Evolutionary conservation across 257 asterid genomes (phyloP).

Genomic region (Solanum okadae): DNA sequence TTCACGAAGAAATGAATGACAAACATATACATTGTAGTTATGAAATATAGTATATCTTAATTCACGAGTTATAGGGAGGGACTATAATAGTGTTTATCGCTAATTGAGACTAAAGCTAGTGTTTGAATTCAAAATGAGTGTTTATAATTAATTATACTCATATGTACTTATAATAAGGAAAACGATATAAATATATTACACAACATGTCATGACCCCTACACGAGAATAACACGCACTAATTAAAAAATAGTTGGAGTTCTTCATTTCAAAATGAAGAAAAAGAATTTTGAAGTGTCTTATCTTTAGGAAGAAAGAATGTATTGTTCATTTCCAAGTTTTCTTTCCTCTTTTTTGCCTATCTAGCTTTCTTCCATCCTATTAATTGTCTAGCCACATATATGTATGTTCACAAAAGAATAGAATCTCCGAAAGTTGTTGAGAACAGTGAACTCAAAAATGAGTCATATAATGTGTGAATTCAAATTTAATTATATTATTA

Average conservation of each 20-base stretch:
- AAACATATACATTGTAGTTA: not conserved
- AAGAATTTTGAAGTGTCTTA: not conserved
- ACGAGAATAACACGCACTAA: not conserved
- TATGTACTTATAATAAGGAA: not conserved
- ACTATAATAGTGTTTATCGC: too few relatives aligned
- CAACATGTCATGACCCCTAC: not conserved
- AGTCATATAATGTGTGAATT: too few relatives aligned
- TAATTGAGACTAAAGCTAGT: not conserved
- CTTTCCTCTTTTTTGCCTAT: too few relatives aligned
- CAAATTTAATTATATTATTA: too few relatives aligned
- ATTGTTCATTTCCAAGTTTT: too few relatives aligned
- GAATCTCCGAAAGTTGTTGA: too few relatives aligned
- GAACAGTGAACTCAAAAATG: too few relatives aligned
- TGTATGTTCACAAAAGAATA: not conserved
- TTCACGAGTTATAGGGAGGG: not conserved
- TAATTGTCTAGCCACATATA: too few relatives aligned
- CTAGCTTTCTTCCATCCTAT: too few relatives aligned
- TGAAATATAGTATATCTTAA: not conserved
- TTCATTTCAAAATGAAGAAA: not conserved
- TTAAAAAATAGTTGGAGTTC: not conserved
- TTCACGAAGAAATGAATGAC: not conserved
- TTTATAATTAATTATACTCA: not conserved
- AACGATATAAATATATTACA: too few relatives aligned
- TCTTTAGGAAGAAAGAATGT: too few relatives aligned
- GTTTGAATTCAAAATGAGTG: not conserved